Base-by-base conservation (phyloP, 2,329 filamentous ascomycete genomes). In the Onygenales sp. region DNA sequence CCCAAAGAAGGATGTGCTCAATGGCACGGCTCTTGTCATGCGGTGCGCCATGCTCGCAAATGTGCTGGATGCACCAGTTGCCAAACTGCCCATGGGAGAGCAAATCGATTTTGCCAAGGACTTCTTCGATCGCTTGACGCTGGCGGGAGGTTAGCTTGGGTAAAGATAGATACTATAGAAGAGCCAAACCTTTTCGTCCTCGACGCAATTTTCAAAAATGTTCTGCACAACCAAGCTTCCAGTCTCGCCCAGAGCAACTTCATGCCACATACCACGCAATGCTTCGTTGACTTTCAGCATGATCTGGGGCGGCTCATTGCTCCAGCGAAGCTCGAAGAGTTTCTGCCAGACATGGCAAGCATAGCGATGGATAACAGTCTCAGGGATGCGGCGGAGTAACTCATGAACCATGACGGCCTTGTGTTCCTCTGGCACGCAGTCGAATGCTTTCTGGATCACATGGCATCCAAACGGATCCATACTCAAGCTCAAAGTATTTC, bases 341-440 rank as follows among this genome's bases (percentile, higher is more conserved):
- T 98, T 98, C 76, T 98, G 93, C 93, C 93, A 98, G 58, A 98
- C 93, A 70, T 98, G 93, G 66, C 93, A 98, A 55, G 93, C 93
- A 72, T 98, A 98, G 61, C 94, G 87, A 72, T 98, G 94, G 66
- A 98, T 93, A 59, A 98, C 91, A 2, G 93, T 98, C 72, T 98
- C 92, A 0, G 92, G 93, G 59, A 98, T 98, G 53, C 90, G 86
- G 57, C 90, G 89, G 54, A 98, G 83, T 31, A 98, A 79, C 68
- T 98, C 93, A 66, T 95, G 89, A n/a, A 98, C 93, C 91, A 98
- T 97, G 67, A 93, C 86, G 10, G 90, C 89, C 73, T 98, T 98
- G 78, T 96, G 95, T 61, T 95, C 88, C 69, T 98, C 94, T 0
- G 93, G 89, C 32, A 98, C 93, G 52, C 88, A 94, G 69, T 98